Evolutionary conservation across 345 rosid genomes (phyloP), one percentile per base, ranked within the genome.

Genomic region (Syzygium aromaticum): DNA sequence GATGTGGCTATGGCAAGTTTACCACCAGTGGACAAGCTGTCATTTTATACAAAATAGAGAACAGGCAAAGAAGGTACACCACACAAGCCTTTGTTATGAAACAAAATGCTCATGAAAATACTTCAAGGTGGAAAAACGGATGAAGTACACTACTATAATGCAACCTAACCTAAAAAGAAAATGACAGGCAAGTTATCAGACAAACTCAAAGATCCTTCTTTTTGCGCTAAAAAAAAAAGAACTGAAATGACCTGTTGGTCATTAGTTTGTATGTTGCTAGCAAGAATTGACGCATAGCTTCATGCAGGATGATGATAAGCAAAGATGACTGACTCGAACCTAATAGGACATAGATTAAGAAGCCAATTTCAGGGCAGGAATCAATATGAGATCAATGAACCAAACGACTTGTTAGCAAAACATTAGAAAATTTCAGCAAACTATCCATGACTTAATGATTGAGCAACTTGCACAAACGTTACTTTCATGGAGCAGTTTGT

Each of bases 251-350:
- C n/a, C n/a, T n/a, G n/a, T n/a, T n/a, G 23, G 46, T 67, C 43
- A 67, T 33, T 16, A 67, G 40, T 67, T 33, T 17, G 13, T 17
- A 33, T 67, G 5, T 13, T 1, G 0, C 25, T 13, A 0, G 25
- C 43, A 67, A 67, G 46, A 33, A 33, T 33, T 25, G 9, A 33
- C 27, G 3, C 17, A 67, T 33, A 33, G 25, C 25, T 33, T 67
- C 80, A 19, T 33, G 46, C 22, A 33, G 6, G 12, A 67, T 8
- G 22, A 33, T 33, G 43, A 22, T 12, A 56, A 56, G 25, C 61
- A 7, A 27, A 56, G 11, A 22, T 56, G 27, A 22, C 11, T 8
- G 61, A 56, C 25, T 56, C 12, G 12, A 22, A n/a, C 61, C 61
- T 56, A 7, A 56, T 23, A 56, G n/a, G 27, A 56, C 27, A 25